These are phyloP conservation scores for Athelia sp. DNA, from an alignment of 1,284 basidiomycete species.

Conservation along the genomic window DNA sequence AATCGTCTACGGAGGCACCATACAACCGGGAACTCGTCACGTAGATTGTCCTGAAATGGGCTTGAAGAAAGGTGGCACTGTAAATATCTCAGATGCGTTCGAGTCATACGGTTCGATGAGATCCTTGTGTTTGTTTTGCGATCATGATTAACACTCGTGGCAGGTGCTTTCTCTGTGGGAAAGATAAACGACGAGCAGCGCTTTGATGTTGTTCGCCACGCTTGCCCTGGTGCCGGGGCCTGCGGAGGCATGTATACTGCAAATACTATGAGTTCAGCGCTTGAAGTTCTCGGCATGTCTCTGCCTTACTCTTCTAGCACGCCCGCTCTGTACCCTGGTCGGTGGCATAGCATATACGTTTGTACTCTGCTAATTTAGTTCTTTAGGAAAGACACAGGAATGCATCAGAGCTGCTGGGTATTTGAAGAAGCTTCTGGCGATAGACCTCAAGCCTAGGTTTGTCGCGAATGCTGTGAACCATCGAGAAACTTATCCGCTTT, in stretches of 20 bases:
- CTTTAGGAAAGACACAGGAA: slow-evolving; percentile 76
- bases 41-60: slow-evolving; percentile 78
- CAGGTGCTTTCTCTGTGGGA: slow-evolving; percentile 69
- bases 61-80: slow-evolving; percentile 72
- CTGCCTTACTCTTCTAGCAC: slow-evolving; percentile 85
- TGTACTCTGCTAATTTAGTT: slow-evolving; percentile 1
- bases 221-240: slow-evolving; percentile 76
- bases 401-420: slow-evolving; percentile 81
- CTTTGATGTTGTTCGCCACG: slow-evolving; percentile 76
- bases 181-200: slow-evolving; percentile 75
- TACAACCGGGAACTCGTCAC: slow-evolving; percentile 69
- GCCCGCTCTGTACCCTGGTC: slow-evolving; percentile 75
- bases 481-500: slow-evolving; percentile 1
- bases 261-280: slow-evolving; percentile 86
- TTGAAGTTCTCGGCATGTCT: slow-evolving; percentile 91
- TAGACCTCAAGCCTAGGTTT: slow-evolving; percentile 83
- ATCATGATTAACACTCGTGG: neutral
- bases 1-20: slow-evolving; percentile 84
- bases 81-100: slow-evolving; percentile 81
- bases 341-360: neutral
- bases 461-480: slow-evolving; percentile 9
- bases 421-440: slow-evolving; percentile 77
- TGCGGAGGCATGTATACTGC: slow-evolving; percentile 85
- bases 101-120: slow-evolving; percentile 64
- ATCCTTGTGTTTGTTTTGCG: neutral